phyloP scores from a whole-genome alignment of 148 eudicot genomes.

The Pouteria glomerata region DNA sequence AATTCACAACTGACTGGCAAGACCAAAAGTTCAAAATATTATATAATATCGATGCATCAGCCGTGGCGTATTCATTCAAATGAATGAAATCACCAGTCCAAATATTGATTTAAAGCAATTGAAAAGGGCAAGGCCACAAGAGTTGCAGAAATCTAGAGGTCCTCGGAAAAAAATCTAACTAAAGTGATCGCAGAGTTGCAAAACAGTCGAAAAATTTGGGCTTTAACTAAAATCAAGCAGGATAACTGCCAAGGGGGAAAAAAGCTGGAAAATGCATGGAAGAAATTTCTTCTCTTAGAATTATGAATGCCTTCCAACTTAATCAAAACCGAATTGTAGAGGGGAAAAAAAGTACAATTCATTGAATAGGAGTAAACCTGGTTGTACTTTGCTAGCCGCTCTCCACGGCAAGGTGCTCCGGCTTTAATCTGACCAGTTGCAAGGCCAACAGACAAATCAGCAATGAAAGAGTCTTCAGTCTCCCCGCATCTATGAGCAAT shows the following conservation, averaged over 20 bases:
- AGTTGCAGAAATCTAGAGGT: too few relatives aligned
- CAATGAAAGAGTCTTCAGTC: conserved; percentile 87
- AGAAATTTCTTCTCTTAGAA: neutral
- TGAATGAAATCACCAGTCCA: too few relatives aligned
- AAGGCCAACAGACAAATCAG: conserved; percentile 88
- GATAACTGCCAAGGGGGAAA: too few relatives aligned
- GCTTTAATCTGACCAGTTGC: conserved; percentile 89
- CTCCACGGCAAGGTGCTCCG: conserved; percentile 97
- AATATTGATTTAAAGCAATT: too few relatives aligned
- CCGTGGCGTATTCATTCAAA: too few relatives aligned
- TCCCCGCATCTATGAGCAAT: conserved; percentile 89
- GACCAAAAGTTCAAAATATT: neutral
- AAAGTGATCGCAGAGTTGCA: too few relatives aligned
- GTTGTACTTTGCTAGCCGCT: conserved; percentile 89
- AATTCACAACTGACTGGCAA: neutral
- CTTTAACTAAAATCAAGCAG: too few relatives aligned
- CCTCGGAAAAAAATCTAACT: too few relatives aligned
- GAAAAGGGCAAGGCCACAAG: too few relatives aligned
- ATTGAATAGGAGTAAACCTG: conserved; percentile 49
- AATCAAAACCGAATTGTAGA: neutral
- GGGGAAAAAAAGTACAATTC: too few relatives aligned
- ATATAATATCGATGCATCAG: too few relatives aligned
- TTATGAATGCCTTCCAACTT: neutral
- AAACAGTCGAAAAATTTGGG: too few relatives aligned
- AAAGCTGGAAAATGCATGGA: neutral